phyloP scores from a whole-genome alignment of 345 rosid genomes.

The Cardiospermum halicacabum region DNA sequence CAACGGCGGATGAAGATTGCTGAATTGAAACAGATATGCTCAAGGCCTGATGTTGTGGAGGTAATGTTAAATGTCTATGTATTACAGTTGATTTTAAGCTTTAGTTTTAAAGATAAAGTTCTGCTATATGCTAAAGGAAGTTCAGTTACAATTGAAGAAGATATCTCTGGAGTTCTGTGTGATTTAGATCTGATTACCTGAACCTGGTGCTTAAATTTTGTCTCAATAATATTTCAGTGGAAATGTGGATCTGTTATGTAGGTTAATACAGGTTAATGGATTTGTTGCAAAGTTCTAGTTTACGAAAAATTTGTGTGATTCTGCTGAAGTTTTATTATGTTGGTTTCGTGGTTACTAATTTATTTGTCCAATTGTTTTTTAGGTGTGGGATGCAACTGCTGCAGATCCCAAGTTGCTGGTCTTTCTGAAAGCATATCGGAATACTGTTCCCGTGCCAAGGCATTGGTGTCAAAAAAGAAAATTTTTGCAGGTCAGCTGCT shows the following conservation, averaged over 20 bases:
- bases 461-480: constrained; percentile 99
- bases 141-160: too few species aligned
- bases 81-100: too few species aligned
- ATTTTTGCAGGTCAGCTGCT: constrained; percentile 87
- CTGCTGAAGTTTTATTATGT: not conserved
- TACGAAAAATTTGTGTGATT: too few species aligned
- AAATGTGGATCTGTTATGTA: too few species aligned
- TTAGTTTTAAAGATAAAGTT: not conserved
- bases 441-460: constrained; percentile 97
- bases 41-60: constrained; percentile 99
- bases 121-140: not conserved
- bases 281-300: not conserved
- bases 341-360: not conserved
- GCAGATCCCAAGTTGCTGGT: constrained; percentile 97
- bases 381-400: constrained; percentile 99
- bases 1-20: constrained; percentile 93
- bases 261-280: too few species aligned
- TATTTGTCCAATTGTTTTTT: constrained; percentile 14
- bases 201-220: too few species aligned
- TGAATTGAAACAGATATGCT: constrained; percentile 81
- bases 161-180: not conserved
- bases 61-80: constrained; percentile 30
- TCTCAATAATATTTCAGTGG: too few species aligned
- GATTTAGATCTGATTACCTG: not conserved
- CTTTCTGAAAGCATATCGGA: constrained; percentile 84